A percentile compares a stretch with the other conserved stretches of the same genome.
These are phyloP conservation scores for Vitis rotundifolia DNA, from an alignment of 164 flowering plant species.

Conservation along the genomic window DNA sequence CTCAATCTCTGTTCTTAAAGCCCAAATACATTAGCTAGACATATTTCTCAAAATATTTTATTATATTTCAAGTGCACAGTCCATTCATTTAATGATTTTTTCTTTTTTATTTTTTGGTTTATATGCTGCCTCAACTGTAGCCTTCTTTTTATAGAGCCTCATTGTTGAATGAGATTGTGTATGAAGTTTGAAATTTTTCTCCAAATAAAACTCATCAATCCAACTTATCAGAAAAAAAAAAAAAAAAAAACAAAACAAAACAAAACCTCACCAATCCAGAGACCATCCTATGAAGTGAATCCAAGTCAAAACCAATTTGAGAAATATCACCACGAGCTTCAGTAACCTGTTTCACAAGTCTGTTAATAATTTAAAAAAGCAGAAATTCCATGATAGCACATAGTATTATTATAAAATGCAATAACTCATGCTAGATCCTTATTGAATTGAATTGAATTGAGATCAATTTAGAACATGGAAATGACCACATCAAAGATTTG, in stretches of 20 bases:
- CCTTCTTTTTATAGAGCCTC: no score
- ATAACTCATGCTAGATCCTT: background rate
- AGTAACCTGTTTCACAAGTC: slow-evolving; percentile 55
- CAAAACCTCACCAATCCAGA: slow-evolving; percentile 55
- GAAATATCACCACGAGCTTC: slow-evolving; percentile 51
- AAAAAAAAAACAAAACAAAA: background rate
- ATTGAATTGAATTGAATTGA: background rate
- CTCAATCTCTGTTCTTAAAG: no score
- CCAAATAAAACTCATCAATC: slow-evolving; percentile 45
- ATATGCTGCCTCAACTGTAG: no score
- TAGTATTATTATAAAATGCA: background rate
- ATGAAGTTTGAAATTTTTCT: background rate
- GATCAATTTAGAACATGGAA: background rate
- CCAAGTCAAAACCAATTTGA: slow-evolving; percentile 49
- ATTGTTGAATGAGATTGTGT: no score
- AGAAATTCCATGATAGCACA: no score
- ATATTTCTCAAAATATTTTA: no score
- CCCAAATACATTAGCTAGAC: no score
- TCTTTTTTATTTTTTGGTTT: no score
- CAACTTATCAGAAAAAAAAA: slow-evolving; percentile 4
- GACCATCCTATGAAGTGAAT: slow-evolving; percentile 48
- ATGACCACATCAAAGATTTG: background rate
- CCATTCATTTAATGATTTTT: no score
- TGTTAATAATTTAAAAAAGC: no score
- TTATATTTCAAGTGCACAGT: no score